These are phyloP conservation scores for Dalbergia cochinchinensis DNA, from an alignment of 306 rosid genomes.

Conservation along the genomic window DNA sequence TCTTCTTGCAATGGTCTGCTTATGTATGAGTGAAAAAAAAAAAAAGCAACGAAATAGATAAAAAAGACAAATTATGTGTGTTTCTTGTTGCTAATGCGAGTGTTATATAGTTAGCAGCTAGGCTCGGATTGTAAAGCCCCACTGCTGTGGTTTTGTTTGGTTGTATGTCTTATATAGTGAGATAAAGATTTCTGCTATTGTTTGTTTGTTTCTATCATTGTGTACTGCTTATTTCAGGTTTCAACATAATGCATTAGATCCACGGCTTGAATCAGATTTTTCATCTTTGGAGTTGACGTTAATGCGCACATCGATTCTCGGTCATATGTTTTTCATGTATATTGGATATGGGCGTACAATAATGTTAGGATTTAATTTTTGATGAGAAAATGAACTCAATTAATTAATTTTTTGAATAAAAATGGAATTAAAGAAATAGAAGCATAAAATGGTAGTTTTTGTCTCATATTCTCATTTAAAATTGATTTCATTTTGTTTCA, in stretches of 20 bases:
- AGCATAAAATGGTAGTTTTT: no score
- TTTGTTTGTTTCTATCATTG: background rate
- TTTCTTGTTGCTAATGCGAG: constrained; percentile 2
- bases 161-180: background rate
- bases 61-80: background rate
- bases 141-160: constrained; percentile 29
- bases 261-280: background rate
- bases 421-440: no score
- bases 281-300: background rate
- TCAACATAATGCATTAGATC: background rate
- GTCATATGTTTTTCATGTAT: background rate
- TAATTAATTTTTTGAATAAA: no score
- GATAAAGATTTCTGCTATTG: constrained; percentile 16
- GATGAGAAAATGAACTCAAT: no score
- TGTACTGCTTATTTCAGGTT: background rate
- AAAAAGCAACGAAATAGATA: background rate
- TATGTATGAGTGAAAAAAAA: constrained; percentile 15
- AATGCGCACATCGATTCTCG: background rate
- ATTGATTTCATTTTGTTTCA: no score
- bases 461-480: no score
- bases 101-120: background rate
- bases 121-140: constrained; percentile 31
- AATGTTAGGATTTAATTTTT: background rate
- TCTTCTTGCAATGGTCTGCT: background rate
- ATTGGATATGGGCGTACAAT: background rate